phyloP scores from a whole-genome alignment of 108 stramenopile genomes.

The Nannochloropsis granulata region DNA sequence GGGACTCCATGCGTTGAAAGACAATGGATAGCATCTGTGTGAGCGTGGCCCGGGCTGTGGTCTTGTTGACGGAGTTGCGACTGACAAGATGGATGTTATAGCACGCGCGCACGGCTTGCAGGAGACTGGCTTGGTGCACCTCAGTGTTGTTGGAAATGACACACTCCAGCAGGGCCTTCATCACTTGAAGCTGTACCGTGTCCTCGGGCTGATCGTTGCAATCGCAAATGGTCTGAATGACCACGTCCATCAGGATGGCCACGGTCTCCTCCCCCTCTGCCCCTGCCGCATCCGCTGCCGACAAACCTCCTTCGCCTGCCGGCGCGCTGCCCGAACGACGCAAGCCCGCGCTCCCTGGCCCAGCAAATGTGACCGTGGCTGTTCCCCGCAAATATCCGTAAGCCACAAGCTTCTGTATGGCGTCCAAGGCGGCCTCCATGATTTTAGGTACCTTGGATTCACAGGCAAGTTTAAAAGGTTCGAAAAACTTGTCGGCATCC shows the following conservation, averaged over 20 bases:
- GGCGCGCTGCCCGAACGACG: constrained; percentile 1
- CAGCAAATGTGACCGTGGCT: neutral
- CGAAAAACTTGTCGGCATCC: constrained; percentile 31
- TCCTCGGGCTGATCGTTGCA: constrained; percentile 42
- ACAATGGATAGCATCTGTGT: constrained; percentile 79
- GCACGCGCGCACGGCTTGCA: constrained; percentile 72
- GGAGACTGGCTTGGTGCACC: constrained; percentile 58
- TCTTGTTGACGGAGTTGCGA: constrained; percentile 60
- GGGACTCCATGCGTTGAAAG: constrained; percentile 77
- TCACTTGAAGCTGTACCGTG: constrained; percentile 51
- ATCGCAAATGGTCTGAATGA: constrained; percentile 37
- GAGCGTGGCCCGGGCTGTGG: constrained; percentile 81
- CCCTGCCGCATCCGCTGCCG: constrained; percentile 4
- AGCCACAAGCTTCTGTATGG: constrained; percentile 37
- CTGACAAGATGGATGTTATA: constrained; percentile 84
- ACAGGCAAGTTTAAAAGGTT: constrained; percentile 33
- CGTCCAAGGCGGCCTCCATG: constrained; percentile 39
- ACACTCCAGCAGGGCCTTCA: constrained; percentile 47
- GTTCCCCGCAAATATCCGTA: constrained; percentile 21
- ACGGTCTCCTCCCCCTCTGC: neutral
- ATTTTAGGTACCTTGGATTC: constrained; percentile 17
- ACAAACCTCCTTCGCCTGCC: neutral
- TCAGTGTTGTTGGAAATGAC: constrained; percentile 33
- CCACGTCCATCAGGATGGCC: neutral
- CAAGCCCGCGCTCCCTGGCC: neutral